Conservation (phyloP, 371 early-diverging fungal genomes). For the Lichtheimia corymbifera region DNA sequence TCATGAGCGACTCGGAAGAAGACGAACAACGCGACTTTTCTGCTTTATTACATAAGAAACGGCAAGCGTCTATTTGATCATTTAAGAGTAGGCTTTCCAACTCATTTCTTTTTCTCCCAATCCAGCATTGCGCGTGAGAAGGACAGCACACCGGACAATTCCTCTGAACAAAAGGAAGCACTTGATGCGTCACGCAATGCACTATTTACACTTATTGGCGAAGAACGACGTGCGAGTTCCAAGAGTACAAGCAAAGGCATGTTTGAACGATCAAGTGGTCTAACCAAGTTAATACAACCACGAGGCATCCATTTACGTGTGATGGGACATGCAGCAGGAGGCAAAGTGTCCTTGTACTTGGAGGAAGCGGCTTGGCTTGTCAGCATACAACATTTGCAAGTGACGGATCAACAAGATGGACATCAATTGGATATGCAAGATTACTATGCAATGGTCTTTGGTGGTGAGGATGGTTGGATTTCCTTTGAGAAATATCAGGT, state of each 20-base stretch:
- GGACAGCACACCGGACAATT: slow-evolving; percentile 8
- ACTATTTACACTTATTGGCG: slow-evolving; percentile 19
- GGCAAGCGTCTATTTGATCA: not conserved
- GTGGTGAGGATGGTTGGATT: slow-evolving; percentile 28
- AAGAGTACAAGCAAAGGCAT: slow-evolving; percentile 13
- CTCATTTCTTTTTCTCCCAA: not conserved
- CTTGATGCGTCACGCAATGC: slow-evolving; percentile 22
- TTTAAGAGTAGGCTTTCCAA: too few species aligned
- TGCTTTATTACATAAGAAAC: slow-evolving; percentile 8
- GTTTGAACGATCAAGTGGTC: slow-evolving; percentile 3
- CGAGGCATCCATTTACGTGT: slow-evolving; percentile 14
- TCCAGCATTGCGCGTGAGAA: slow-evolving; percentile 11
- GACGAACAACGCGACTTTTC: slow-evolving; percentile 25
- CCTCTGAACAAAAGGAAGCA: slow-evolving; percentile 9
- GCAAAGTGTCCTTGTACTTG: slow-evolving; percentile 37
- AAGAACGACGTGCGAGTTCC: slow-evolving; percentile 2
- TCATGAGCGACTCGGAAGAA: slow-evolving; percentile 29
- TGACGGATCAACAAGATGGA: slow-evolving; percentile 4
- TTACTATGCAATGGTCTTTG: slow-evolving; percentile 27
- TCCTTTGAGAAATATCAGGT: slow-evolving; percentile 43
- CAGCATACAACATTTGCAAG: slow-evolving; percentile 40
- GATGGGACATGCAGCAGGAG: slow-evolving; percentile 24
- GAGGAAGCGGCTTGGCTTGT: slow-evolving; percentile 60
- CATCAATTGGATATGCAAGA: slow-evolving; percentile 15
- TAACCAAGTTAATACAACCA: slow-evolving; percentile 5